Conservation (phyloP, 73 alveolate species). For the Symbiodinium natans region DNA sequence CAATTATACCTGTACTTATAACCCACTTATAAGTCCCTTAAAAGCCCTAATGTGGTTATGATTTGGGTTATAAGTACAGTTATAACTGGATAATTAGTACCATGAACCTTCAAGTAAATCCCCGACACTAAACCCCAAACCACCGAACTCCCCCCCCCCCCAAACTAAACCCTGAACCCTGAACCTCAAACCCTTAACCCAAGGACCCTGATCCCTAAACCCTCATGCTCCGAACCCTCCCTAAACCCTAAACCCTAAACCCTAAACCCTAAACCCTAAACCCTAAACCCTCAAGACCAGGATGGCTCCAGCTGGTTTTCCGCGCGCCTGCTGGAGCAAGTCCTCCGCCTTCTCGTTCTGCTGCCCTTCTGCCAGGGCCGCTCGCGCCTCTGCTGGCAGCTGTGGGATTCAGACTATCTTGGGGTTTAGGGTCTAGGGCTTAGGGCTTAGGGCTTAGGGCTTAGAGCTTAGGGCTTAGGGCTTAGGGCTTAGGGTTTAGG, state of each 20-base stretch:
- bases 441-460: neutral
- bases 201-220: neutral
- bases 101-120: too few species aligned
- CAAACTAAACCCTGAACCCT: too few species aligned
- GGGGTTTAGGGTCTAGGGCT: neutral
- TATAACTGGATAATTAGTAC: too few species aligned
- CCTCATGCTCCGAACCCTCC: neutral
- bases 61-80: too few species aligned
- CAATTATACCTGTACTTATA: too few species aligned
- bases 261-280: neutral
- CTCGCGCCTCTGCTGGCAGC: neutral
- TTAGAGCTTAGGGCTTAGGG: neutral
- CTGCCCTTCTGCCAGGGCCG: neutral
- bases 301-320: too few species aligned
- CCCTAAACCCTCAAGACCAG: neutral
- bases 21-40: too few species aligned
- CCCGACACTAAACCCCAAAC: too few species aligned
- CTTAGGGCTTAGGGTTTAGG: neutral
- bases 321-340: slow-evolving; percentile 65
- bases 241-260: neutral
- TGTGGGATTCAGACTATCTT: neutral
- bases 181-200: too few species aligned
- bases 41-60: too few species aligned
- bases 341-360: slow-evolving; percentile 48
- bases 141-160: too few species aligned